Percentiles rank a stretch among this genome's conserved stretches.
These are phyloP conservation scores for Fusarium sp. DNA, from an alignment of 2,329 filamentous ascomycete genomes.

Conservation along the genomic window DNA sequence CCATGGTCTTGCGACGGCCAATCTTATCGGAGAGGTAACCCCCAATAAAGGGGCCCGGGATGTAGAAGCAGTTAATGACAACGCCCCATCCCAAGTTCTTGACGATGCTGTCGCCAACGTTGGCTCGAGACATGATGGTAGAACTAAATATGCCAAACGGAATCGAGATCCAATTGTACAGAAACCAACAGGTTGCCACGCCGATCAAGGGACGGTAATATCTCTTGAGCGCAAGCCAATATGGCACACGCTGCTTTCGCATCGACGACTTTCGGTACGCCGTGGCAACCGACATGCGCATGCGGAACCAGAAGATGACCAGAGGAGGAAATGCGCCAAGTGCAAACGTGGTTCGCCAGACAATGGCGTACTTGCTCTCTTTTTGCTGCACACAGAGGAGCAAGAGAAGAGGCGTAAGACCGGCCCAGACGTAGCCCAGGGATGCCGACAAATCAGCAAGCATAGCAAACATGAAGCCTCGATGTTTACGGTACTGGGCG, in stretches of 20 bases:
- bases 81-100: constrained; percentile 57
- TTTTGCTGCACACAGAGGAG: constrained; percentile 59
- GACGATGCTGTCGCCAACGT: constrained; percentile 52
- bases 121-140: constrained; percentile 59
- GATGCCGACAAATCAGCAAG: constrained; percentile 61
- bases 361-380: constrained; percentile 52
- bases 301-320: constrained; percentile 63
- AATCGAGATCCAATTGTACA: constrained; percentile 65
- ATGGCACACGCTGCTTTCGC: constrained; percentile 57
- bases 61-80: constrained; percentile 62
- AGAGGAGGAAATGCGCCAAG: constrained; percentile 61
- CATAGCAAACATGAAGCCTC: constrained; percentile 68
- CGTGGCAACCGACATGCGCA: constrained; percentile 62
- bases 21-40: constrained; percentile 60
- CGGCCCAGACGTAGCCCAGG: constrained; percentile 62
- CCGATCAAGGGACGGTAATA: constrained; percentile 63
- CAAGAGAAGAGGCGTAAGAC: constrained; percentile 61
- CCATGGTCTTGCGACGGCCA: constrained; percentile 61
- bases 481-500: constrained; percentile 53
- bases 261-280: constrained; percentile 59
- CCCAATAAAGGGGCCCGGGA: constrained; percentile 60
- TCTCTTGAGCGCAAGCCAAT: constrained; percentile 57
- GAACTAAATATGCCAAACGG: constrained; percentile 66
- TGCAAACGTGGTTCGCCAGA: constrained; percentile 63
- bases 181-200: constrained; percentile 60